A percentile compares a stretch with the other conserved stretches of the same genome.
These are phyloP conservation scores for Stephanocyclus meneghinianus DNA, from an alignment of 352 stramenopile genomes.

Conservation along the genomic window DNA sequence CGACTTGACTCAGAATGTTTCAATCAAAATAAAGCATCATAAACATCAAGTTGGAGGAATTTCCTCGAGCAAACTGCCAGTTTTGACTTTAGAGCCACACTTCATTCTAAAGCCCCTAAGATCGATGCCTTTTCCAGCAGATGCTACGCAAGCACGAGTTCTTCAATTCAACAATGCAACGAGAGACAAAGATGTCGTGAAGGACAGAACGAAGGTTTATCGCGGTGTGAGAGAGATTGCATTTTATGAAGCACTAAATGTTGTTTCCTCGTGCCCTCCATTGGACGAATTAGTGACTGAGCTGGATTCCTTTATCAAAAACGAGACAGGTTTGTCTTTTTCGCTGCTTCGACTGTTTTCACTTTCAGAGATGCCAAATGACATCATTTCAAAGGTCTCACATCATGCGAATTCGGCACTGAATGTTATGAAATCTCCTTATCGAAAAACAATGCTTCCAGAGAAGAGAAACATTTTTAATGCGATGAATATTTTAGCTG, in stretches of 20 bases:
- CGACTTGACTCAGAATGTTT: neutral
- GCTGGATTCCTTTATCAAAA: neutral
- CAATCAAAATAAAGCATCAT: constrained; percentile 33
- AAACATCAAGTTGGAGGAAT: constrained; percentile 67
- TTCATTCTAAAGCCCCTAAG: constrained; percentile 70
- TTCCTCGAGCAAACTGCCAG: constrained; percentile 53
- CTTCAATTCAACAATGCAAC: constrained; percentile 1
- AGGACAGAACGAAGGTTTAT: constrained; percentile 48
- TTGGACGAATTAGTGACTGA: constrained; percentile 9
- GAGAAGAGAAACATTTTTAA: neutral
- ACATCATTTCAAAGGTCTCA: neutral
- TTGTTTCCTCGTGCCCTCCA: constrained; percentile 7
- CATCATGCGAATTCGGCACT: neutral
- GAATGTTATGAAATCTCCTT: no score
- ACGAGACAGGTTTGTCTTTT: neutral
- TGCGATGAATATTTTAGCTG: constrained; percentile 16
- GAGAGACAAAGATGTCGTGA: constrained; percentile 1
- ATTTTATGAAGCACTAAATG: constrained; percentile 77
- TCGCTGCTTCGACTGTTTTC: neutral
- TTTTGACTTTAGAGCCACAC: constrained; percentile 57
- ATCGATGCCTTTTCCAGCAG: neutral
- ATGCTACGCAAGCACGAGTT: neutral
- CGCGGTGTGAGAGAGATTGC: constrained; percentile 72
- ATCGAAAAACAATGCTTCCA: neutral
- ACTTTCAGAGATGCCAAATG: constrained; percentile 3